Percentiles rank a stretch among this genome's conserved stretches.
Conservation (phyloP, 495 filamentous ascomycete genomes). For the Talaromyces trachyspermus region DNA sequence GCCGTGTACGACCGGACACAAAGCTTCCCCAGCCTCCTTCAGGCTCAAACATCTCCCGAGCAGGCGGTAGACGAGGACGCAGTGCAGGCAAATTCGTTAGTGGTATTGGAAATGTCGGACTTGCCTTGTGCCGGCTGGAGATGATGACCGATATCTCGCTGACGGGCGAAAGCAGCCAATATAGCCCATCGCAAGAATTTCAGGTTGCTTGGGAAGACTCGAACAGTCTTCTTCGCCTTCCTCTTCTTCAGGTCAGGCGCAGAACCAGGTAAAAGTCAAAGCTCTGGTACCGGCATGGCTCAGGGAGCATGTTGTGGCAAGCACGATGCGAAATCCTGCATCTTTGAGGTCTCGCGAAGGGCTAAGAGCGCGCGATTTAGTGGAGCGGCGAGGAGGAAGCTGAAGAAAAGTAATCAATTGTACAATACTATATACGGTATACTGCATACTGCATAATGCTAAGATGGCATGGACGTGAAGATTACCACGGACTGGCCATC, state of each 20-base stretch:
- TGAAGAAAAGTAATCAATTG: not conserved
- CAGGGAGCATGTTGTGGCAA: slow-evolving; percentile 31
- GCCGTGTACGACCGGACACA: slow-evolving; percentile 46
- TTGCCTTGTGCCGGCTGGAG: slow-evolving; percentile 84
- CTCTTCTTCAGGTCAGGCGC: slow-evolving; percentile 13
- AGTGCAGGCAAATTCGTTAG: slow-evolving; percentile 70
- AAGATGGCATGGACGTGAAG: too few species aligned
- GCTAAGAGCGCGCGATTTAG: slow-evolving; percentile 28
- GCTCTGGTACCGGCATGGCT: slow-evolving; percentile 85
- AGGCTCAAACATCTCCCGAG: slow-evolving; percentile 39
- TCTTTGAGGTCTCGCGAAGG: slow-evolving; percentile 16
- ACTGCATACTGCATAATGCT: too few species aligned
- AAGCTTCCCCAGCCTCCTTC: slow-evolving; percentile 19
- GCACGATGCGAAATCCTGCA: slow-evolving; percentile 20
- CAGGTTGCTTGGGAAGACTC: slow-evolving; percentile 42
- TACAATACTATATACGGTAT: too few species aligned
- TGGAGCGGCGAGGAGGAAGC: slow-evolving; percentile 36
- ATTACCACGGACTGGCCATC: too few species aligned
- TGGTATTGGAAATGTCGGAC: slow-evolving; percentile 74
- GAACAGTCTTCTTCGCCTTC: slow-evolving; percentile 29
- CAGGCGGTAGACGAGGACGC: slow-evolving; percentile 47
- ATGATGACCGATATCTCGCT: slow-evolving; percentile 72
- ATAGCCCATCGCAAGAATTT: slow-evolving; percentile 47
- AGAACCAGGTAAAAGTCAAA: slow-evolving; percentile 55
- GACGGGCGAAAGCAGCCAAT: slow-evolving; percentile 53